These are phyloP conservation scores for Penicillium sp. DNA, from an alignment of 2,329 filamentous ascomycete species.

Conservation along the genomic window DNA sequence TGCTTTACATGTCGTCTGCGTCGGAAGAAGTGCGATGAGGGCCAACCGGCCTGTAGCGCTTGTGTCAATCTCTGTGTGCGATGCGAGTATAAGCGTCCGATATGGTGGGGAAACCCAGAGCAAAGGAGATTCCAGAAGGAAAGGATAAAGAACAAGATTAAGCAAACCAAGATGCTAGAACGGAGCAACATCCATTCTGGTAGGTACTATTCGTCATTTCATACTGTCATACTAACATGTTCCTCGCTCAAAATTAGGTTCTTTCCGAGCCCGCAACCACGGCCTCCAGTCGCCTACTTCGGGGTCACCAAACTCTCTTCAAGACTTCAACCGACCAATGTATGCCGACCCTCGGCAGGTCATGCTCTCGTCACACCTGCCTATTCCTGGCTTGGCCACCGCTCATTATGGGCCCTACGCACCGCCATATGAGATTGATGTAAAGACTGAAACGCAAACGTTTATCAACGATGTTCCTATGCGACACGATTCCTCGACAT, in stretches of 20 bases:
- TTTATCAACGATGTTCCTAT: conserved; percentile 88
- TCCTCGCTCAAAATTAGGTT: no score
- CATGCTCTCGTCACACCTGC: no score
- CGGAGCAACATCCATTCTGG: no score
- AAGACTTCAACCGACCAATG: no score
- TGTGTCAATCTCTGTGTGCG: conserved; percentile 69
- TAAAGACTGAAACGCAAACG: conserved; percentile 92
- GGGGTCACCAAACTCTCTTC: no score
- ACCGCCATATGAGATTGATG: conserved; percentile 89
- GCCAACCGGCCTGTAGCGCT: conserved; percentile 58
- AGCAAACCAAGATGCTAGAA: conserved; percentile 89
- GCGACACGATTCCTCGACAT: conserved; percentile 78
- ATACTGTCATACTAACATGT: no score
- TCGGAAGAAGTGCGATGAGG: conserved; percentile 66
- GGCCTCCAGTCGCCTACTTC: no score
- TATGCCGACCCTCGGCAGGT: no score
- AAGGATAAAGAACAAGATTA: conserved; percentile 94
- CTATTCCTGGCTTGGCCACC: no score
- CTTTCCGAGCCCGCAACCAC: no score
- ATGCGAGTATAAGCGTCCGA: conserved; percentile 94
- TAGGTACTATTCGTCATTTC: no score
- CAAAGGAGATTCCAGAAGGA: conserved; percentile 84
- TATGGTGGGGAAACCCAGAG: conserved; percentile 96
- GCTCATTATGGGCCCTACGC: conserved; percentile 32
- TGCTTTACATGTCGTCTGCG: conserved; percentile 64